Base-by-base conservation (phyloP, 495 filamentous ascomycete species). In the Penicillium simplicissimum region DNA sequence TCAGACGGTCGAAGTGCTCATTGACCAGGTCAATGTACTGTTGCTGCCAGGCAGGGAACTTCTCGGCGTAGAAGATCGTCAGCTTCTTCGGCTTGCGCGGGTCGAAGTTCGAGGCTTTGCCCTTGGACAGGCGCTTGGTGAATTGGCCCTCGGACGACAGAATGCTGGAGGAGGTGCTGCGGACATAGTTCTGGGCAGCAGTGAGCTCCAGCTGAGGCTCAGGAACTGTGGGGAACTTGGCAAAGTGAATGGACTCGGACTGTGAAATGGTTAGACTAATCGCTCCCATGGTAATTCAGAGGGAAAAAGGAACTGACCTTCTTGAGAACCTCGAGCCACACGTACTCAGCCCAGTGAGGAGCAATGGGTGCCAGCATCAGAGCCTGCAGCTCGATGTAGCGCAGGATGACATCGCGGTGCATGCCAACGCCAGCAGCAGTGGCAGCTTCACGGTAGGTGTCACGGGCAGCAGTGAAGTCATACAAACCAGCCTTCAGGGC, bases 311-410 rank as follows among this genome's bases (percentile, higher is more conserved):
- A 59, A n/a, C 72, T 69, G 55, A 85, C 82, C 76, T 96, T 89
- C 61, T 86, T 82, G 59, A 98, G 87, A 11, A 97, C 82, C 74
- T 97, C 92, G 38, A 87, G 84, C 90, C 91, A 98, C 68, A 98
- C 85, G 71, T 96, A 90, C 67, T 98, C 95, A 54, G 92, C 82
- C 90, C 92, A 98, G 78, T 98, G 95, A 54, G 95, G 95, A 10
- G 93, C 89, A 62, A 95, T 88, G 34, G 89, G 87, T 9, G 87
- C 83, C 54, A 96, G 77, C 63, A 95, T 78, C 40, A 95, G 82
- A 54, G 90, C 87, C 75, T 98, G 94, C n/a, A 95, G 83, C 71
- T 92, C 86, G 59, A 95, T 85, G 74, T 96, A 98, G 64, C 87
- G 84, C 61, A 81, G 69, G 14, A 92, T 79, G 38, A 93, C 77